These are phyloP conservation scores for Elongisporangium undulatum DNA, from an alignment of 352 stramenopile genomes.

Conservation along the genomic window DNA sequence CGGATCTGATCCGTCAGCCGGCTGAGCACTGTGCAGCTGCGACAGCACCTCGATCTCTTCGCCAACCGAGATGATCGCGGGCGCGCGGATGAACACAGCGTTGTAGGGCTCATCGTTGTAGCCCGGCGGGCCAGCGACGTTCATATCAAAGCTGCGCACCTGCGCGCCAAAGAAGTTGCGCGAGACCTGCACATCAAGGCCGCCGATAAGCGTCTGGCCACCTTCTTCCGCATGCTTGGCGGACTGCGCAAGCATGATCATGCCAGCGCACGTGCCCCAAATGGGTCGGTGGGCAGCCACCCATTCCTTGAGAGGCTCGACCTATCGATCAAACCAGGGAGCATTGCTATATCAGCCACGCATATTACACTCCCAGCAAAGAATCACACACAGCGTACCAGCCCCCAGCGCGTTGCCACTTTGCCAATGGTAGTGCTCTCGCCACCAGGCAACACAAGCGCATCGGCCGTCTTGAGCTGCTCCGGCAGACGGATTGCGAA, in stretches of 20 bases:
- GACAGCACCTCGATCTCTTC: slow-evolving; percentile 90
- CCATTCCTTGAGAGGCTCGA: slow-evolving; percentile 80
- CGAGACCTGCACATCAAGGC: slow-evolving; percentile 94
- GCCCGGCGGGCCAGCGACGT: slow-evolving; percentile 47
- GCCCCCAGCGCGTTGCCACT: slow-evolving; percentile 77
- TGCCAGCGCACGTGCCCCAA: slow-evolving; percentile 96
- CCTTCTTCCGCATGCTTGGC: slow-evolving; percentile 85
- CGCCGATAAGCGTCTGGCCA: slow-evolving; percentile 92
- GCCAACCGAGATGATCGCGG: slow-evolving; percentile 91
- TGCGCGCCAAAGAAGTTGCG: slow-evolving; percentile 97
- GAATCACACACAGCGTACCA: slow-evolving; percentile 20
- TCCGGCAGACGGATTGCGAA: slow-evolving; percentile 79
- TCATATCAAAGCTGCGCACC: slow-evolving; percentile 78
- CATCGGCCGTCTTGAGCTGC: slow-evolving; percentile 83
- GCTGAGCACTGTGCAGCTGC: slow-evolving; percentile 70
- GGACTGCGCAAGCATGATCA: slow-evolving; percentile 93
- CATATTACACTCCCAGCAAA: background rate
- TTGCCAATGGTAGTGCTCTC: slow-evolving; percentile 96
- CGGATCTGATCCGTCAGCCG: slow-evolving; percentile 71
- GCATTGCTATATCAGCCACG: background rate
- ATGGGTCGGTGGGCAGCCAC: slow-evolving; percentile 72
- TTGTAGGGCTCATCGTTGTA: slow-evolving; percentile 80
- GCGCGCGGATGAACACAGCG: slow-evolving; percentile 96
- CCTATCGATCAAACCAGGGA: slow-evolving; percentile 3
- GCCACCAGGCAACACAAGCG: slow-evolving; percentile 92